A percentile compares a stretch with the other conserved stretches of the same genome.
phyloP scores from a whole-genome alignment of 2,329 filamentous ascomycete species.

The Pseudohalonectria lignicola region DNA sequence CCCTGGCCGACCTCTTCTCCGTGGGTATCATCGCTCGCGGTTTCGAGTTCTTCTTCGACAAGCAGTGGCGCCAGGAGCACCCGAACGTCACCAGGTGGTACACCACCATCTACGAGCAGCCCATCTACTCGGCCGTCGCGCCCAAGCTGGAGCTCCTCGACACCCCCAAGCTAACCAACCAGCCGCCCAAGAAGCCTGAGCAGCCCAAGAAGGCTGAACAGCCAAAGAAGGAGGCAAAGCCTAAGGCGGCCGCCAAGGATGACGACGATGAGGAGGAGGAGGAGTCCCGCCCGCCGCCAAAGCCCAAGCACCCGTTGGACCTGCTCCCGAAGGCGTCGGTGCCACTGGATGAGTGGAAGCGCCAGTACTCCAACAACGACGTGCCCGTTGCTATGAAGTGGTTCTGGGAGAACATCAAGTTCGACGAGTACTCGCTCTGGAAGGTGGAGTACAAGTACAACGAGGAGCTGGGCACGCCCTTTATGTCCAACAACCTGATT shows the following conservation, averaged over 20 bases:
- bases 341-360: constrained; percentile 95
- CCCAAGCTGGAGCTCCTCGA: constrained; percentile 70
- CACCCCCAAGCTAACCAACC: constrained; percentile 61
- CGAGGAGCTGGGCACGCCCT: constrained; percentile 89
- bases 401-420: constrained; percentile 96
- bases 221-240: constrained; percentile 28
- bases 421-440: constrained; percentile 95
- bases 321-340: constrained; percentile 68
- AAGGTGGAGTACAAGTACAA: constrained; percentile 97
- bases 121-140: constrained; percentile 75
- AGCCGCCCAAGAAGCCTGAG: constrained; percentile 68
- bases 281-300: constrained; percentile 47
- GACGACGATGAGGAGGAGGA: constrained; percentile 33
- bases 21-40: constrained; percentile 71
- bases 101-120: constrained; percentile 85
- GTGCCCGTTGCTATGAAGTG: constrained; percentile 78
- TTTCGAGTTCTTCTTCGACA: constrained; percentile 92
- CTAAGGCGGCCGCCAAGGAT: constrained; percentile 24
- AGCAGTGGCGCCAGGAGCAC: constrained; percentile 72
- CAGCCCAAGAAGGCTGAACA: constrained; percentile 49
- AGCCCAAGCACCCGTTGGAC: constrained; percentile 95
- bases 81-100: constrained; percentile 90
- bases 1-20: constrained; percentile 86
- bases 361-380: constrained; percentile 94
- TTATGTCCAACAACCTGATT: constrained; percentile 99